These are phyloP conservation scores for Canariomyces notabilis DNA, from an alignment of 2,329 filamentous ascomycete genomes.

Conservation along the genomic window DNA sequence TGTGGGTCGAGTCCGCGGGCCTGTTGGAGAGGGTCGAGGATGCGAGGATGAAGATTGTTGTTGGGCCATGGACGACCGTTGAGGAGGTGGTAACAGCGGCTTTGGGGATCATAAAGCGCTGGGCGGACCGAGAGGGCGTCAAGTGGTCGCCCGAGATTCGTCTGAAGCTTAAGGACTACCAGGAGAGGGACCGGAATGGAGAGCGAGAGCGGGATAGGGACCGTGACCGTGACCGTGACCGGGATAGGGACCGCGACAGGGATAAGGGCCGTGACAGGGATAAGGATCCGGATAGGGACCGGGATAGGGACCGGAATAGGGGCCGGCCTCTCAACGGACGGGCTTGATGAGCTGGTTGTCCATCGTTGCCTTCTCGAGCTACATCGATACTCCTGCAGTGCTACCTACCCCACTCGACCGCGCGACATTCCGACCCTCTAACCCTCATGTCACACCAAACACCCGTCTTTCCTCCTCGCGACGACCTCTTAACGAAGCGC, in stretches of 20 bases:
- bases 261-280: slow-evolving; percentile 11
- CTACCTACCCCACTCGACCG: too few species aligned
- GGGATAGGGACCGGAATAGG: slow-evolving; percentile 1
- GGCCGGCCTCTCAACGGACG: background rate
- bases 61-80: slow-evolving; percentile 41
- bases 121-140: slow-evolving; percentile 42
- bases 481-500: background rate
- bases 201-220: slow-evolving; percentile 3
- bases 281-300: too few species aligned
- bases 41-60: slow-evolving; percentile 24
- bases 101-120: slow-evolving; percentile 38
- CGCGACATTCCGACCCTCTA: too few species aligned
- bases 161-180: slow-evolving; percentile 5
- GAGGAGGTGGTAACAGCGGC: slow-evolving; percentile 39
- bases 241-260: slow-evolving; percentile 3
- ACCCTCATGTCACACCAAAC: too few species aligned
- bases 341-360: background rate
- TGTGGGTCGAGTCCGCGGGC: slow-evolving; percentile 30
- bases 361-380: too few species aligned
- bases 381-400: too few species aligned
- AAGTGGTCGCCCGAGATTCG: slow-evolving; percentile 40
- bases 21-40: slow-evolving; percentile 30
- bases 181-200: slow-evolving; percentile 4
- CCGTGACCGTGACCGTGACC: slow-evolving; percentile 4
- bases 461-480: background rate